phyloP scores from a whole-genome alignment of 768 basidiomycete genomes.

The Boletus rex-veris region DNA sequence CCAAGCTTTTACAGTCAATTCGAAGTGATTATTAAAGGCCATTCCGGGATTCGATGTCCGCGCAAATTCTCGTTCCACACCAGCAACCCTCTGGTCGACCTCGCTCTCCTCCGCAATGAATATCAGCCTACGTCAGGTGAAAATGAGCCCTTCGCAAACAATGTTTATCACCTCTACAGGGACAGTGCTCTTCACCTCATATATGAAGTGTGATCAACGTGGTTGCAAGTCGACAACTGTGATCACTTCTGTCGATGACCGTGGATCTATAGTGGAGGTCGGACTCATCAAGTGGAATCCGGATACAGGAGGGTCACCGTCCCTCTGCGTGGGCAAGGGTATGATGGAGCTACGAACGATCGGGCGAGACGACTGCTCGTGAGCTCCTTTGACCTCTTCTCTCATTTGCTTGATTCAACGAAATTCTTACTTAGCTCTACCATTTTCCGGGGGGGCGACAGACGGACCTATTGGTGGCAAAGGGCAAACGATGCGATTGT shows the following conservation, averaged over 20 bases:
- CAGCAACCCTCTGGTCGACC: not conserved
- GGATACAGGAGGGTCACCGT: not conserved
- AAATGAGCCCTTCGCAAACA: slow-evolving; percentile 5
- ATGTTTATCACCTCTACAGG: slow-evolving; percentile 18
- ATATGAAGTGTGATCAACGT: not conserved
- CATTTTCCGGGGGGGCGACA: slow-evolving; percentile 10
- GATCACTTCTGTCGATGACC: slow-evolving; percentile 13
- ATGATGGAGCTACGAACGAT: slow-evolving; percentile 2
- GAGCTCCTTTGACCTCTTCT: not conserved
- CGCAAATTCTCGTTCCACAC: not conserved
- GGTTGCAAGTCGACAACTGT: not conserved
- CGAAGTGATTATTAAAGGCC: not conserved
- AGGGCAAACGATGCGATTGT: not conserved
- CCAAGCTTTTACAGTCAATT: not conserved
- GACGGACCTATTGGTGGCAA: slow-evolving; percentile 12
- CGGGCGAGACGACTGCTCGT: not conserved
- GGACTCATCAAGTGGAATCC: slow-evolving; percentile 20
- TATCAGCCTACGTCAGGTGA: slow-evolving; percentile 17
- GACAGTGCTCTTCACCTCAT: slow-evolving; percentile 11
- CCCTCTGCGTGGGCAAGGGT: not conserved
- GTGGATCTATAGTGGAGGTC: slow-evolving; percentile 2
- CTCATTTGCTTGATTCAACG: not conserved
- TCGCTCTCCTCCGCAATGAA: slow-evolving; percentile 9
- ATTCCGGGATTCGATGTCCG: not conserved
- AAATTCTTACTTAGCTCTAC: not conserved